Evolutionary conservation across 1,139 yeast genomes (phyloP).

Genomic region (Hyphopichia burtonii): DNA sequence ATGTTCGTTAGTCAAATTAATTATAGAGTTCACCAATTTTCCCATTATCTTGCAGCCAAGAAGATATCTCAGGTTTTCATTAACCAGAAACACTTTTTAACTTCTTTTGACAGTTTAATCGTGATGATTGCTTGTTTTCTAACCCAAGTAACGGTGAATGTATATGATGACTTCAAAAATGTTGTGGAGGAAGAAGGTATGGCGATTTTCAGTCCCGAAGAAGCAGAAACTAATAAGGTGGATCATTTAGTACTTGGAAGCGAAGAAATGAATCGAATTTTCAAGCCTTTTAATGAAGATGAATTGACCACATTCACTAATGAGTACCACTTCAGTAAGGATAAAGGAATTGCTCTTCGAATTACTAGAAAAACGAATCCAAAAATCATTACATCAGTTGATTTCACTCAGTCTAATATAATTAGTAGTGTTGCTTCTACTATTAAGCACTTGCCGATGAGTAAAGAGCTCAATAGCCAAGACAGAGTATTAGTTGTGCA

Average conservation of each 20-base stretch:
- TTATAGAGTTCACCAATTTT: slow-evolving; percentile 18
- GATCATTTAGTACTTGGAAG: neutral
- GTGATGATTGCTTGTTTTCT: slow-evolving; percentile 30
- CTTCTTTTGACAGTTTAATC: slow-evolving; percentile 18
- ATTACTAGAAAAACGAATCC: slow-evolving; percentile 19
- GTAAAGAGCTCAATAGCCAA: slow-evolving; percentile 32
- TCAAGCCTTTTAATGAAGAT: neutral
- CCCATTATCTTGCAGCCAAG: slow-evolving; percentile 12
- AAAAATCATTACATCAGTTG: slow-evolving; percentile 23
- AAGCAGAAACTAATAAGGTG: neutral
- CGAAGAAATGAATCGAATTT: neutral
- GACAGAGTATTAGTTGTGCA: slow-evolving; percentile 48
- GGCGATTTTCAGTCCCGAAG: slow-evolving; percentile 1
- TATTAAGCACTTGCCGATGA: slow-evolving; percentile 55
- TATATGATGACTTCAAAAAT: slow-evolving; percentile 16
- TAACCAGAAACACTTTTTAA: slow-evolving; percentile 14
- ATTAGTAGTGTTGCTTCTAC: slow-evolving; percentile 65
- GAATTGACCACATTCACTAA: slow-evolving; percentile 19
- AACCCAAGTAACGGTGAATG: slow-evolving; percentile 21
- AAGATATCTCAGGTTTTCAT: slow-evolving; percentile 17
- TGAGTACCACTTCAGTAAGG: slow-evolving; percentile 31
- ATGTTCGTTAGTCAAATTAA: slow-evolving; percentile 24
- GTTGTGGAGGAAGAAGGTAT: slow-evolving; percentile 7
- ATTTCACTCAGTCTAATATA: slow-evolving; percentile 59
- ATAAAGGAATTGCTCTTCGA: slow-evolving; percentile 38